Percentiles rank a stretch among this genome's conserved stretches.
Conservation (phyloP, 345 rosid genomes). For the Aurinia saxatilis region DNA sequence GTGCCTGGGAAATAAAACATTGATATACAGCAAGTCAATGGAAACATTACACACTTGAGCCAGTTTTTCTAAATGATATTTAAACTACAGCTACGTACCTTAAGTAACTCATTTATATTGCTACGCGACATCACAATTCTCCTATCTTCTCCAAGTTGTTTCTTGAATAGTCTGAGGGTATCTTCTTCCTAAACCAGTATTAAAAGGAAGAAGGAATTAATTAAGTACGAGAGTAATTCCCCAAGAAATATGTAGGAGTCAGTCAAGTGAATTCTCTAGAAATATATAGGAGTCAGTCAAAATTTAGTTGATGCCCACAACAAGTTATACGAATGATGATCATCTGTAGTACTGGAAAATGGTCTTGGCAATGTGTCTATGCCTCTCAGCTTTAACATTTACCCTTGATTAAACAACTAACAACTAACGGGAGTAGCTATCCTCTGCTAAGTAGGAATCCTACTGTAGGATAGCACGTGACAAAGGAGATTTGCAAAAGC, state of each 20-base stretch:
- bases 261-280: not conserved
- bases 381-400: not conserved
- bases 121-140: slow-evolving; percentile 75
- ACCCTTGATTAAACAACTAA: slow-evolving; percentile 1
- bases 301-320: not conserved
- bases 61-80: not conserved
- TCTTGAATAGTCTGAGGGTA: slow-evolving; percentile 53
- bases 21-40: not conserved
- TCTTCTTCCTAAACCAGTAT: slow-evolving; percentile 62
- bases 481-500: not conserved
- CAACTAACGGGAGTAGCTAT: slow-evolving; percentile 2
- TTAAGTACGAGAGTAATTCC: not conserved
- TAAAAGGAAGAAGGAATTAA: not conserved
- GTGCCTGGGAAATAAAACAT: slow-evolving; percentile 47
- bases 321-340: not conserved
- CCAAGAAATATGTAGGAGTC: not conserved
- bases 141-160: slow-evolving; percentile 87
- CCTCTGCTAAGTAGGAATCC: not conserved
- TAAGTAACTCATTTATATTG: slow-evolving; percentile 71
- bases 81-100: slow-evolving; percentile 37
- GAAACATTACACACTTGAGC: slow-evolving; percentile 31
- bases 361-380: not conserved
- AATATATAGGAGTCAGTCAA: not conserved
- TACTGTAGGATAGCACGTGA: not conserved
- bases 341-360: not conserved